These are phyloP conservation scores for Blastomyces percursus DNA, from an alignment of 2,329 filamentous ascomycete genomes.

Conservation along the genomic window DNA sequence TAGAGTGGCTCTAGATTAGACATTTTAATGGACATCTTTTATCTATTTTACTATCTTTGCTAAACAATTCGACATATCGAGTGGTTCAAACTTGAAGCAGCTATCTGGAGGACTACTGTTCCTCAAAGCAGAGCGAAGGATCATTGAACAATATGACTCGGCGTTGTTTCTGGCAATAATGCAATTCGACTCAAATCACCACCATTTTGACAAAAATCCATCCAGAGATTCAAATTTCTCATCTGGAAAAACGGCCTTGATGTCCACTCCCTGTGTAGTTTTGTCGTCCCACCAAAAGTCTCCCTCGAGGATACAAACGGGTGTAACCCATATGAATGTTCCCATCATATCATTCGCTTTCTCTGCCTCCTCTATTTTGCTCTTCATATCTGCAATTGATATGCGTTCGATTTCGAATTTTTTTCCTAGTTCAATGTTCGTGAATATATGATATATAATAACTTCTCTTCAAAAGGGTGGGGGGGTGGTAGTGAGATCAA, in stretches of 20 bases:
- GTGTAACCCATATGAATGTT: background rate
- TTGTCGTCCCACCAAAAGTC: slow-evolving; percentile 5
- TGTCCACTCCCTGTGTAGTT: background rate
- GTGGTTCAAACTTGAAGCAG: background rate
- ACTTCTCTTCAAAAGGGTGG: background rate
- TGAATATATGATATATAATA: background rate
- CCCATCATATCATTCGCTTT: slow-evolving; percentile 2
- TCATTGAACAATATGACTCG: background rate
- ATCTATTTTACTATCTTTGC: background rate
- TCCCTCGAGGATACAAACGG: background rate
- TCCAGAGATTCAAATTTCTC: slow-evolving; percentile 1
- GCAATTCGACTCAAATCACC: background rate
- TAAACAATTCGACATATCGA: background rate
- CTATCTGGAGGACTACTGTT: background rate
- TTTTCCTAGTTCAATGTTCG: background rate
- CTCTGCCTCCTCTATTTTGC: background rate
- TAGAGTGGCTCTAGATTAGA: background rate
- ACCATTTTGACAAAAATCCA: slow-evolving; percentile 1
- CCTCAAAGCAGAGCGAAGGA: too few relatives aligned
- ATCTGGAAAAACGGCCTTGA: slow-evolving; percentile 1
- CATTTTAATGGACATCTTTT: background rate
- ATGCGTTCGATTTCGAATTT: slow-evolving; percentile 2
- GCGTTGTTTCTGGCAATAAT: background rate
- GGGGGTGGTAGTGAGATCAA: background rate
- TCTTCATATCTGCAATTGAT: background rate